phyloP scores from a whole-genome alignment of 2,329 filamentous ascomycete genomes.

The Cyanodermella asteris region DNA sequence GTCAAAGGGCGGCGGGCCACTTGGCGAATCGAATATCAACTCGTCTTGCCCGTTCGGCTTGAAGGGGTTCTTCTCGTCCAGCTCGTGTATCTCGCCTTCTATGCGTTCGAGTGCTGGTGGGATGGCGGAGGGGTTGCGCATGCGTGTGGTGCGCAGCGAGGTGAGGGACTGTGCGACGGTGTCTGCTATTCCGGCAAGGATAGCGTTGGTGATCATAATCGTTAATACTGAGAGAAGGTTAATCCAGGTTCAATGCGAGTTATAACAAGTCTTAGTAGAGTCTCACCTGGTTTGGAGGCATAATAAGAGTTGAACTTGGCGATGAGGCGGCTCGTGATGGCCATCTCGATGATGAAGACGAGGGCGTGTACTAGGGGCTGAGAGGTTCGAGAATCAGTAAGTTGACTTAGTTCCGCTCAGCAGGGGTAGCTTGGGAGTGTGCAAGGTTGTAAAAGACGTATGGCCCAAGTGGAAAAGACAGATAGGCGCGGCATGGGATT shows the following conservation, averaged over 20 bases:
- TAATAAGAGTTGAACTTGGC: slow-evolving; percentile 89
- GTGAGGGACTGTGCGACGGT: slow-evolving; percentile 89
- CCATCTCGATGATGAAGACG: slow-evolving; percentile 75
- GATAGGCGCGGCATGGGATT: no score
- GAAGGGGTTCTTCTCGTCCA: slow-evolving; percentile 58
- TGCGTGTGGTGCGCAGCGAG: slow-evolving; percentile 46
- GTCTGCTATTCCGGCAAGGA: slow-evolving; percentile 86
- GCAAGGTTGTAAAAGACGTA: no score
- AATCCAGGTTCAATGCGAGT: not conserved
- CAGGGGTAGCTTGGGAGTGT: no score
- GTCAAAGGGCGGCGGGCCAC: slow-evolving; percentile 62
- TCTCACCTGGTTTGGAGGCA: slow-evolving; percentile 62
- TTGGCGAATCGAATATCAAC: slow-evolving; percentile 37
- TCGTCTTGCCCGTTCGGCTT: slow-evolving; percentile 43
- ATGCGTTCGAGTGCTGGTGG: slow-evolving; percentile 37
- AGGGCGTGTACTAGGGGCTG: slow-evolving; percentile 75
- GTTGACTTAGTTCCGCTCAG: no score
- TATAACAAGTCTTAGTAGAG: slow-evolving; percentile 5
- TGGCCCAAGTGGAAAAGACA: no score
- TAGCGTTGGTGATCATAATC: slow-evolving; percentile 96
- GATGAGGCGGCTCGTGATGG: slow-evolving; percentile 57
- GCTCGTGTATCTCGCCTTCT: slow-evolving; percentile 62
- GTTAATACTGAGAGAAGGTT: slow-evolving; percentile 47
- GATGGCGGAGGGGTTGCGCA: slow-evolving; percentile 41
- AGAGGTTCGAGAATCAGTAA: no score